Percentiles rank a stretch among this genome's conserved stretches.
Conservation (phyloP, 768 basidiomycete species). For the Suillus subalutaceus region DNA sequence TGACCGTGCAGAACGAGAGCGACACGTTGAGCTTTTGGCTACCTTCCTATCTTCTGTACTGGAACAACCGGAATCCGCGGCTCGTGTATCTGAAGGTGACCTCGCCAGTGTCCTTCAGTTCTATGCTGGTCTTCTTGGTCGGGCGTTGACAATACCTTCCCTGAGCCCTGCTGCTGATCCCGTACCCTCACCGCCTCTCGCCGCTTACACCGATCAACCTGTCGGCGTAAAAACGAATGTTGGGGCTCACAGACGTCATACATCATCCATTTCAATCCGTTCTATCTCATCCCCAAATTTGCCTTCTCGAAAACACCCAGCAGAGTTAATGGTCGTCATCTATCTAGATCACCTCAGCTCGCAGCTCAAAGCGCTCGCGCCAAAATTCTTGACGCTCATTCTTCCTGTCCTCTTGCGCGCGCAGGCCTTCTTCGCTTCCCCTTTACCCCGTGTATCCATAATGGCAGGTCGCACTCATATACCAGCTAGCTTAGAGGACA, state of each 20-base stretch:
- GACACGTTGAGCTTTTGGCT: constrained; percentile 62
- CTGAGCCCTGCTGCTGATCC: constrained; percentile 18
- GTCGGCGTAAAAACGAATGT: constrained; percentile 24
- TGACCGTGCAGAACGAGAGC: constrained; percentile 62
- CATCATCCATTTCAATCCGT: constrained; percentile 60
- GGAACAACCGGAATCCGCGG: constrained; percentile 52
- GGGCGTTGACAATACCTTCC: constrained; percentile 44
- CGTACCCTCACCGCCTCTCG: constrained; percentile 30
- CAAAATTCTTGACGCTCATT: constrained; percentile 54
- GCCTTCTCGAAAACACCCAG: constrained; percentile 46
- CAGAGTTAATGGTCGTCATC: constrained; percentile 63
- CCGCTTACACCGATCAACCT: constrained; percentile 34
- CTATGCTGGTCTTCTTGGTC: constrained; percentile 61
- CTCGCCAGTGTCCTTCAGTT: constrained; percentile 60
- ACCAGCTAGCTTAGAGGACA: constrained; percentile 48
- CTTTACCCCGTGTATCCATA: constrained; percentile 70
- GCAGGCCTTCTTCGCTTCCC: constrained; percentile 63
- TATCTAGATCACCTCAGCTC: constrained; percentile 67
- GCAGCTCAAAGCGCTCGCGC: constrained; percentile 61
- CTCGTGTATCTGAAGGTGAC: constrained; percentile 62
- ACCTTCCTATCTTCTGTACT: constrained; percentile 57
- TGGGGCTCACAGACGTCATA: constrained; percentile 57
- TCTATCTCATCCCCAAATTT: constrained; percentile 39
- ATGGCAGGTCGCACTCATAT: constrained; percentile 38
- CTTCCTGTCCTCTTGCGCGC: constrained; percentile 77